phyloP scores from a whole-genome alignment of 2,329 filamentous ascomycete species.

The Pleomassaria siparia region DNA sequence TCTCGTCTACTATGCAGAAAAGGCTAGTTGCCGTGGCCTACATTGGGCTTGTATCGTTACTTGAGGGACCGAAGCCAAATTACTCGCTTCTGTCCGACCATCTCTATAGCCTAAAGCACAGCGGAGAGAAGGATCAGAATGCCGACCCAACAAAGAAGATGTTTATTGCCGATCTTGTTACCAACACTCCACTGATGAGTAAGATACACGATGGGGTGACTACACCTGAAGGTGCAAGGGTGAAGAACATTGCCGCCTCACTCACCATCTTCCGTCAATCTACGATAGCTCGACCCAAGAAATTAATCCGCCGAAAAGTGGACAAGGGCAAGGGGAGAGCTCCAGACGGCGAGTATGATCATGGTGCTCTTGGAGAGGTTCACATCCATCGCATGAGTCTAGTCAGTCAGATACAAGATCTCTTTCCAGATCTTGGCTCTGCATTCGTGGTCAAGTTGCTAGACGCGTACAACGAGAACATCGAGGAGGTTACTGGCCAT shows the following conservation, averaged over 20 bases:
- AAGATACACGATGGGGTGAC: constrained; percentile 60
- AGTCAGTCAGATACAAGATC: constrained; percentile 86
- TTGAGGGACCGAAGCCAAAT: constrained; percentile 67
- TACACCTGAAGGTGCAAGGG: constrained; percentile 54
- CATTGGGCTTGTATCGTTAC: constrained; percentile 70
- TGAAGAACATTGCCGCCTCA: constrained; percentile 62
- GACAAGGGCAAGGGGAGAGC: constrained; percentile 66
- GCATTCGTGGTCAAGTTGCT: constrained; percentile 78
- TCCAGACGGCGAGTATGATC: constrained; percentile 36
- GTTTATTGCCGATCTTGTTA: constrained; percentile 79
- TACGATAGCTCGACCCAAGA: constrained; percentile 56
- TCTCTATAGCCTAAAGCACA: constrained; percentile 75
- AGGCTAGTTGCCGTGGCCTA: constrained; percentile 73
- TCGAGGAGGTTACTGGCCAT: constrained; percentile 78
- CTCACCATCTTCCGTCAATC: constrained; percentile 59
- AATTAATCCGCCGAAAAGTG: constrained; percentile 58
- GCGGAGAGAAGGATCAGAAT: constrained; percentile 63
- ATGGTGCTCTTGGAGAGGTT: constrained; percentile 51
- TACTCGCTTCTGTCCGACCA: constrained; percentile 78
- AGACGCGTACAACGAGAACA: constrained; percentile 74
- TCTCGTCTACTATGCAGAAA: constrained; percentile 63
- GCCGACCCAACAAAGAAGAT: constrained; percentile 51
- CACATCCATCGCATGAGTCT: constrained; percentile 83
- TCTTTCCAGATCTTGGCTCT: constrained; percentile 85
- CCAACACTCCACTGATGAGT: constrained; percentile 73